These are phyloP conservation scores for Diversispora eburnea DNA, from an alignment of 192 early-diverging fungal species.

Conservation along the genomic window DNA sequence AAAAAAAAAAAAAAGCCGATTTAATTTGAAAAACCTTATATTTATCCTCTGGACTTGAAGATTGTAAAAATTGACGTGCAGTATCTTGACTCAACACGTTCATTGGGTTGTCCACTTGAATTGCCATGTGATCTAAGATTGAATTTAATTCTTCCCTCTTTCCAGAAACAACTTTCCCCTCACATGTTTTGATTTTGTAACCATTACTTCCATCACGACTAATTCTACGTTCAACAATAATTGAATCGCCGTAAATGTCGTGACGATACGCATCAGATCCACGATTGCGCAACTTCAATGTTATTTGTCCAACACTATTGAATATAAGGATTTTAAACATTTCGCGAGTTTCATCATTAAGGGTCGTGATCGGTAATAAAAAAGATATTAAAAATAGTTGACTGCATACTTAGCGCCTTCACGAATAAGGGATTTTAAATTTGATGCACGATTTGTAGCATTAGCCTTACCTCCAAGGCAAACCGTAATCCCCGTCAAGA, in stretches of 20 bases:
- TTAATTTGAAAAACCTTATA: constrained; percentile 56
- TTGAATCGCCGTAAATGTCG: constrained; percentile 73
- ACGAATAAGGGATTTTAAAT: constrained; percentile 73
- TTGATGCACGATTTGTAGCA: constrained; percentile 80
- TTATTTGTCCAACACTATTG: constrained; percentile 61
- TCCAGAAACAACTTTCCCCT: constrained; percentile 63
- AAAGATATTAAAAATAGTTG: background rate
- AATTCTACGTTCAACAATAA: constrained; percentile 82
- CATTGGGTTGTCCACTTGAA: constrained; percentile 92
- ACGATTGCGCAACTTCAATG: constrained; percentile 72
- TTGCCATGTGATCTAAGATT: constrained; percentile 85
- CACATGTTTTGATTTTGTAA: constrained; percentile 77
- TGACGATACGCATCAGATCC: constrained; percentile 83
- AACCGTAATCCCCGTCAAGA: constrained; percentile 85
- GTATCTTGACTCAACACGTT: constrained; percentile 91
- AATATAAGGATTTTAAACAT: background rate
- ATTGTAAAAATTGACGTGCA: constrained; percentile 83
- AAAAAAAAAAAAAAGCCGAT: background rate
- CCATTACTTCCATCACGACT: constrained; percentile 53
- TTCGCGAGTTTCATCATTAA: background rate
- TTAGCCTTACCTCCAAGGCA: constrained; percentile 90
- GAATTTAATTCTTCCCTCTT: constrained; percentile 78
- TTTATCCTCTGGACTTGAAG: constrained; percentile 79
- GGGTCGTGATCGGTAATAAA: background rate
- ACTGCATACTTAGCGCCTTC: constrained; percentile 58